Conservation (phyloP, 805 yeast species). For the Candida yuanshanica region DNA sequence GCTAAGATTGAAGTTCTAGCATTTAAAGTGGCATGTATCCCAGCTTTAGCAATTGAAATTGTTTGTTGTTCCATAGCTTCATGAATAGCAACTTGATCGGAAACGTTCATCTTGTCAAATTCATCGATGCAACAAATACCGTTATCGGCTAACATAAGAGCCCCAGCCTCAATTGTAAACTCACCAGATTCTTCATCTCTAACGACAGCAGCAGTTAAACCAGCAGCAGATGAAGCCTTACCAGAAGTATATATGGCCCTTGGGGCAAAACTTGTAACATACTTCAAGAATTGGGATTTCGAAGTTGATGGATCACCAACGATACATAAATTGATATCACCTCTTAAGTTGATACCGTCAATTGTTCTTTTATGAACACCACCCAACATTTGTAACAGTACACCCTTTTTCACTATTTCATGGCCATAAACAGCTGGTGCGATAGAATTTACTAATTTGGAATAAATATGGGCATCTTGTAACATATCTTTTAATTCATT, state of each 20-base stretch:
- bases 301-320: slow-evolving; percentile 99
- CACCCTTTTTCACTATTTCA: slow-evolving; percentile 88
- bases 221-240: slow-evolving; percentile 98
- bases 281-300: slow-evolving; percentile 91
- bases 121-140: slow-evolving; percentile 99
- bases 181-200: slow-evolving; percentile 97
- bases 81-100: slow-evolving; percentile 97
- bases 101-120: slow-evolving; percentile 94
- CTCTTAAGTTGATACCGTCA: slow-evolving; percentile 92
- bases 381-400: slow-evolving; percentile 80
- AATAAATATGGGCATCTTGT: slow-evolving; percentile 77
- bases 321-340: slow-evolving; percentile 92
- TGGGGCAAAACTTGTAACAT: slow-evolving; percentile 86
- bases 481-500: slow-evolving; percentile 86
- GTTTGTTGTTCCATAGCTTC: slow-evolving; percentile 99
- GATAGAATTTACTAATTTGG: slow-evolving; percentile 77
- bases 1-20: slow-evolving; percentile 96
- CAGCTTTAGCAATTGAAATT: slow-evolving; percentile 96
- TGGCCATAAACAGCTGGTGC: slow-evolving; percentile 98
- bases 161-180: slow-evolving; percentile 97
- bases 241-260: slow-evolving; percentile 96
- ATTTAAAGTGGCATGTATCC: slow-evolving; percentile 95
- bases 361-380: slow-evolving; percentile 93
- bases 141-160: slow-evolving; percentile 95
- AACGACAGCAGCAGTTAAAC: slow-evolving; percentile 96